Base-by-base conservation (phyloP, 768 basidiomycete genomes). In the Lactarius sp. region DNA sequence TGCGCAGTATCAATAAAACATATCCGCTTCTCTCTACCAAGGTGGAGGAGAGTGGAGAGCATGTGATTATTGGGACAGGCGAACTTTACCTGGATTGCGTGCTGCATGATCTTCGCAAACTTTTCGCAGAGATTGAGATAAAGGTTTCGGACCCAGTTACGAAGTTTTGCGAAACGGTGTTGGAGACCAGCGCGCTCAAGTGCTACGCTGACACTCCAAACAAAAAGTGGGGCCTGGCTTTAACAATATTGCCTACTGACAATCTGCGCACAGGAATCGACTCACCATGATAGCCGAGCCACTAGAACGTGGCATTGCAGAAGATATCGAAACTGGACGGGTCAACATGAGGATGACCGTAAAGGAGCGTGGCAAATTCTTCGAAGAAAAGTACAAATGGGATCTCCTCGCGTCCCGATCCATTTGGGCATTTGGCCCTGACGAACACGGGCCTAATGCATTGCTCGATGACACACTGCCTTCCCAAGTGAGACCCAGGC, bases 161-260 rank as follows among this genome's bases (percentile, higher is more conserved):
- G 16, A 93, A 94, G 72, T 99, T 99, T 78, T 91, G 92, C 72
- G 97, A 99, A 78, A 99, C 97, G 2, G 96, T 98, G 22, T 79
- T 98, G 68, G 97, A 99, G 79, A 98, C 96, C 37, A 94, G 91
- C 68, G 97, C 96, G 4, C 76, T 99, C 67, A 99, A 98, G 76
- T 98, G 96, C 72, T 99, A 99, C 74, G 97, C 97, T 18, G 97
- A 98, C 70, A 98, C 97, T 36, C 97, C 97, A 6, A 99, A 99
- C 77, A 98, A 99, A 78, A 94, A 93, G 94, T 95, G 70, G 66
- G 90, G 75, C 6, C n/a, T 39, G 16, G 31, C 51, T 50, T 59
- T 53, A 27, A 71, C 59, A 59, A 58, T 52, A 57, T 18, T 20
- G 60, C 60, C 52, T 37, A 49, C 68, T 70, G 34, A 56, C 16